Evolutionary conservation across 1,139 yeast genomes (phyloP).

Genomic region (Saccharomycopsis hybrid): DNA sequence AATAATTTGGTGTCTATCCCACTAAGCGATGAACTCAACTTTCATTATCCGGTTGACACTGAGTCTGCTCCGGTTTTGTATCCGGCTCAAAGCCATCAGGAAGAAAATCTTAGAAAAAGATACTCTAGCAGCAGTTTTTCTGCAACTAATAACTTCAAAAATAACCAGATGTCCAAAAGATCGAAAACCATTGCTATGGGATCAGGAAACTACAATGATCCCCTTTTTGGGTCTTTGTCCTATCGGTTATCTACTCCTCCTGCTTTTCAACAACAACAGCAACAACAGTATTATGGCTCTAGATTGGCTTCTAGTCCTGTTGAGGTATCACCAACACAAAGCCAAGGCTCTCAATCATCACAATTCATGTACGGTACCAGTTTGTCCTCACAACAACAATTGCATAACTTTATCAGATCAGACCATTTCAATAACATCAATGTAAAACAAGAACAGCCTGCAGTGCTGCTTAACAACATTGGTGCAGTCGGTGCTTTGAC

Average conservation of each 20-base stretch:
- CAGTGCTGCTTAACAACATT: background rate
- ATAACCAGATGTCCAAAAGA: slow-evolving; percentile 1
- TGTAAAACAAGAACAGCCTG: background rate
- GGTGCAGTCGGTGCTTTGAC: background rate
- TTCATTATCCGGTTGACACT: background rate
- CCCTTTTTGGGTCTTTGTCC: background rate
- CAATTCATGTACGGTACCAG: background rate
- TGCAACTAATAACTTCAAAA: background rate
- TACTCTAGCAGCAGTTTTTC: background rate
- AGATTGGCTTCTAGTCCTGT: too few species aligned
- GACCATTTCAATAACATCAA: background rate
- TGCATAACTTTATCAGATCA: too few species aligned
- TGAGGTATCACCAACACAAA: too few species aligned
- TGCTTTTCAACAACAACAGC: background rate
- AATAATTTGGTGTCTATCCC: background rate
- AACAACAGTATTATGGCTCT: background rate
- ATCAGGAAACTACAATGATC: background rate
- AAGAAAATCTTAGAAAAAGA: too few species aligned
- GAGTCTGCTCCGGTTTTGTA: background rate
- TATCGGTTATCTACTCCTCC: background rate
- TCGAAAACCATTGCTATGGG: slow-evolving; percentile 4
- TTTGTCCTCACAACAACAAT: background rate
- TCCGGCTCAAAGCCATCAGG: background rate
- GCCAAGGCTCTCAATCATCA: too few species aligned
- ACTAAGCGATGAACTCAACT: slow-evolving; percentile 1